Conservation (phyloP, 768 basidiomycete species). For the Strobilomyces echinocephalus region DNA sequence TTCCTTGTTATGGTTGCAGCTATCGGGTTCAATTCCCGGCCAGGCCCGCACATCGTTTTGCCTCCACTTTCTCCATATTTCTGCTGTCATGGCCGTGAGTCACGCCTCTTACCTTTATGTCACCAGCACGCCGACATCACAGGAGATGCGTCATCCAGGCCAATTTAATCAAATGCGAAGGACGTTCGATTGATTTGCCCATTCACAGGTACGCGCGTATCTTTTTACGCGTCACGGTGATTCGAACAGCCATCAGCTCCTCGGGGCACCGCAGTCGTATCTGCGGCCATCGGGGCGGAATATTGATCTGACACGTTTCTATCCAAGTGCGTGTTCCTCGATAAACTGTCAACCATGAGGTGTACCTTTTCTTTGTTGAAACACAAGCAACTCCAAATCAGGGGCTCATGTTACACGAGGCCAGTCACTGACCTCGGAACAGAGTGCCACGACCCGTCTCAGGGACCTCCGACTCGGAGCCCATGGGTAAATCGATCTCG, state of each 20-base stretch:
- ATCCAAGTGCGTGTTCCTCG: conserved; percentile 9
- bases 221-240: conserved; percentile 40
- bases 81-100: background rate
- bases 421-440: background rate
- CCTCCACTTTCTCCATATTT: background rate
- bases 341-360: background rate
- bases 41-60: conserved; percentile 42
- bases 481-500: conserved; percentile 5
- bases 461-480: too few species aligned
- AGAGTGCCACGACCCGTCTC: background rate
- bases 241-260: conserved; percentile 39
- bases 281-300: conserved; percentile 32
- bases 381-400: conserved; percentile 6
- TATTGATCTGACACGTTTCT: conserved; percentile 24
- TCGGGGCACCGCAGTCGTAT: conserved; percentile 28
- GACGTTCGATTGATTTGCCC: conserved; percentile 22
- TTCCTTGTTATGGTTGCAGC: conserved; percentile 66
- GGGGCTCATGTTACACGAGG: background rate
- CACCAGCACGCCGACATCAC: conserved; percentile 29
- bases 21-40: conserved; percentile 87
- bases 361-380: conserved; percentile 13
- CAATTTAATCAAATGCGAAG: conserved; percentile 10
- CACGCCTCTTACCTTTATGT: background rate
- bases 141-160: conserved; percentile 14
- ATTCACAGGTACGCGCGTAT: conserved; percentile 15